phyloP scores from a whole-genome alignment of 345 rosid species.

The Raphanus raphanistrum region DNA sequence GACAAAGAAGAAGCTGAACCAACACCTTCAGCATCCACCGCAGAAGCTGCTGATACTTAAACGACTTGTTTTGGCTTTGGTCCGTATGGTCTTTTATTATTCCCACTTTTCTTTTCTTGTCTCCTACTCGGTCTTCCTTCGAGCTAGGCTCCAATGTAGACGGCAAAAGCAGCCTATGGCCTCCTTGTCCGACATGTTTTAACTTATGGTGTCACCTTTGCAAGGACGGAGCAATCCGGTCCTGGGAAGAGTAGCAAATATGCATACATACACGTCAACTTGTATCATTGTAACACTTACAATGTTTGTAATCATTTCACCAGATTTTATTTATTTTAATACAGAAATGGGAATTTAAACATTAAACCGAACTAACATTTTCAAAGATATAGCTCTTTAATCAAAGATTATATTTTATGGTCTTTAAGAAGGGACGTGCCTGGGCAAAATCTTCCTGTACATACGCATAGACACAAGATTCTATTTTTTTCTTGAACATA shows the following conservation, averaged over 20 bases:
- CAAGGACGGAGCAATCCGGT: slow-evolving; percentile 35
- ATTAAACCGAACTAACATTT: too few species aligned
- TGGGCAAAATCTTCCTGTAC: too few species aligned
- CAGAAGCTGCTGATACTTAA: slow-evolving; percentile 49
- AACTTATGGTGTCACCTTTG: slow-evolving; percentile 31
- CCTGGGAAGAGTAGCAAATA: slow-evolving; percentile 29
- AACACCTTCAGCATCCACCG: slow-evolving; percentile 42
- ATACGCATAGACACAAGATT: background rate
- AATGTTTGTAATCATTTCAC: slow-evolving; percentile 29
- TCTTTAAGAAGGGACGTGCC: too few species aligned
- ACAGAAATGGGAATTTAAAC: background rate
- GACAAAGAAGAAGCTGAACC: slow-evolving; percentile 38
- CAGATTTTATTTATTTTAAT: background rate
- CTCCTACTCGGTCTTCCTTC: slow-evolving; percentile 21
- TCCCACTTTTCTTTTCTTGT: background rate
- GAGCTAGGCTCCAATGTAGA: slow-evolving; percentile 21
- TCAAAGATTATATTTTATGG: too few species aligned
- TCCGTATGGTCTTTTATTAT: slow-evolving; percentile 5
- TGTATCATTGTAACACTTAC: slow-evolving; percentile 36
- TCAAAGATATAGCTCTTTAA: too few species aligned
- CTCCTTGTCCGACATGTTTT: slow-evolving; percentile 22
- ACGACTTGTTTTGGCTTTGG: slow-evolving; percentile 9
- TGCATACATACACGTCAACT: slow-evolving; percentile 40
- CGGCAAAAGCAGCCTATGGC: slow-evolving; percentile 31
- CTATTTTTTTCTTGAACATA: background rate